Base-by-base conservation (phyloP, 1,139 yeast species). In the Sporopachydermia cereana region DNA sequence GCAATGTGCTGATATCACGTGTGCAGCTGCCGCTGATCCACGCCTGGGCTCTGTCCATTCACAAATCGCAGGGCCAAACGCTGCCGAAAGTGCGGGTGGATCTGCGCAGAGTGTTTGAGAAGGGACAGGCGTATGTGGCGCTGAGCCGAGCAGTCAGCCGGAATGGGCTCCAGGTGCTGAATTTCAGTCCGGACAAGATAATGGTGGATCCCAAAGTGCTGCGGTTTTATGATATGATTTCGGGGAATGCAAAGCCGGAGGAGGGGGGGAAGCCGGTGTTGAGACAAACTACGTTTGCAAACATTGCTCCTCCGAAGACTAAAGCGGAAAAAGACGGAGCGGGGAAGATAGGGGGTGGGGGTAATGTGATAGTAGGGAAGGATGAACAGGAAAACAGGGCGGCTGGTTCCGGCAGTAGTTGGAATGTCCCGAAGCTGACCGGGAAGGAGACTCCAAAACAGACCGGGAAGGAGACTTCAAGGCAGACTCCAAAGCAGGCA, bases 31-130 rank as follows among this genome's bases (percentile, higher is more conserved):
- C 99, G 0, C 64, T 91, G 45, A 81, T 88, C 54, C 66, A 89
- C 17, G 95, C 98, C 0, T 91, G 97, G 96, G 89, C 98, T 0
- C 64, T 91, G 41, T 86, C 96, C 0, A 89, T 91, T 44, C 99
- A 91, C 60, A 91, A 91, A 62, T 81, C 96, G 0, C 98, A 91
- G 59, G 98, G 98, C 2, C 98, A 93, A 60, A 89, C 98, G 0
- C 65, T 91, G 44, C 82, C 83, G 2, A 74, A 76, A 52, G 95
- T 86, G 2, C 76, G 76, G 53, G 95, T 91, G 3, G 95, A 93
- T 60, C 68, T 91, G 50, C 68, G 72, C 34, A 69, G 71, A 48
- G 79, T 84, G 0, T 91, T 91, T 62, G 98, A 89, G 57, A 82
- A 78, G 50, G 98, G 98, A 0, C 98, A 91, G 60, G 95, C 95